A percentile compares a stretch with the other conserved stretches of the same genome.
These are phyloP conservation scores for Fusarium continuum DNA, from an alignment of 2,329 filamentous ascomycete genomes.

Conservation along the genomic window DNA sequence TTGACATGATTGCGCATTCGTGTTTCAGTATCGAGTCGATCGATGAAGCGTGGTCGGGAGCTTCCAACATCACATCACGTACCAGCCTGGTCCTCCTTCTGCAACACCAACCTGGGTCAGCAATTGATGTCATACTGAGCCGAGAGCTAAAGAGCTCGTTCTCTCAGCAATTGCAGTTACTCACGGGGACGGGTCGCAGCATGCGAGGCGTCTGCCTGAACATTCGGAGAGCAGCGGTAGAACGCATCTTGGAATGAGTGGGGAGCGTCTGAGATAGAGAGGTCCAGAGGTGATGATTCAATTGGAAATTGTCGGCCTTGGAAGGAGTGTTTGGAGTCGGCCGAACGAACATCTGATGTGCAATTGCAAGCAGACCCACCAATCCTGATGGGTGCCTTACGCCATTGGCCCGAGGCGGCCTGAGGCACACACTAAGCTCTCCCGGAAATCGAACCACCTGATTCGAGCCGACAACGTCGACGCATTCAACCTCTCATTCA, in stretches of 20 bases:
- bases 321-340: constrained; percentile 46
- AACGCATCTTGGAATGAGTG: constrained; percentile 66
- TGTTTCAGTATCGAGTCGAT: constrained; percentile 19
- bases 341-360: constrained; percentile 50
- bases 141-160: constrained; percentile 34
- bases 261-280: constrained; percentile 41
- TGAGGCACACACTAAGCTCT: constrained; percentile 51
- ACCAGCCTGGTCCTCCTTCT: constrained; percentile 76
- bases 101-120: constrained; percentile 41
- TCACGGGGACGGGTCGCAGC: constrained; percentile 78
- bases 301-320: constrained; percentile 47
- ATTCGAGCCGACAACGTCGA: constrained; percentile 52
- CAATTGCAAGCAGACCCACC: constrained; percentile 49
- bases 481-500: constrained; percentile 47
- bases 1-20: constrained; percentile 23
- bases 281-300: constrained; percentile 45
- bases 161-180: constrained; percentile 36
- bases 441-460: constrained; percentile 52
- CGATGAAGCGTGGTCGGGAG: constrained; percentile 18
- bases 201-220: constrained; percentile 72
- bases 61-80: constrained; percentile 52
- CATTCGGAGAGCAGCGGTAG: constrained; percentile 73
- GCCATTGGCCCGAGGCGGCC: constrained; percentile 49
- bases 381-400: constrained; percentile 48
- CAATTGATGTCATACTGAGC: constrained; percentile 37